Percentiles rank a stretch among this genome's conserved stretches.
phyloP scores from a whole-genome alignment of 148 eudicot genomes.

The Diospyros kaki region DNA sequence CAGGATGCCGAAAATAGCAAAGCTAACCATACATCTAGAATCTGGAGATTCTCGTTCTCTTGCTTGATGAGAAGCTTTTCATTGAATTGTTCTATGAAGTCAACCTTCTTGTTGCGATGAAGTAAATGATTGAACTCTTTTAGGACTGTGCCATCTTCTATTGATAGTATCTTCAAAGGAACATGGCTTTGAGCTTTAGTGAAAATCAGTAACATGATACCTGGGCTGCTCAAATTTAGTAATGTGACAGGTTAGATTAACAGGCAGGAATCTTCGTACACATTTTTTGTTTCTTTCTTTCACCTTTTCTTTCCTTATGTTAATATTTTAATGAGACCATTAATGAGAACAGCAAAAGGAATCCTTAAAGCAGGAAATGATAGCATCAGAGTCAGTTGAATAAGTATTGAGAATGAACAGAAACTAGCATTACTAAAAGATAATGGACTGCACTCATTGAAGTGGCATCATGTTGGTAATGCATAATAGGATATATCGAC shows the following conservation, averaged over 20 bases:
- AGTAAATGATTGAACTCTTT: conserved; percentile 79
- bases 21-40: conserved; percentile 32
- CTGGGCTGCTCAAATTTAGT: conserved; percentile 50
- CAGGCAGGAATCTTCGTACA: neutral
- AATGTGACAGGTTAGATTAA: neutral
- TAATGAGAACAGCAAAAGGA: no score
- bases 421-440: no score
- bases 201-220: conserved; percentile 80
- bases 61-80: conserved; percentile 93
- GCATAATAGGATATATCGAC: no score
- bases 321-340: neutral
- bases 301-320: neutral
- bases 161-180: conserved; percentile 78
- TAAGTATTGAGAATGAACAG: neutral
- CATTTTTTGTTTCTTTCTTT: neutral
- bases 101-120: conserved; percentile 79
- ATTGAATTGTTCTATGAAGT: conserved; percentile 84
- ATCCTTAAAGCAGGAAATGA: neutral
- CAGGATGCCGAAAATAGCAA: neutral
- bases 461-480: no score
- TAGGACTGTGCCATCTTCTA: conserved; percentile 88
- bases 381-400: neutral
- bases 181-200: conserved; percentile 57
- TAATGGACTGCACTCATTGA: no score
- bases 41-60: conserved; percentile 83